Evolutionary conservation across 2,329 filamentous ascomycete genomes (phyloP).

Genomic region (Aspergillus aculeatinus): DNA sequence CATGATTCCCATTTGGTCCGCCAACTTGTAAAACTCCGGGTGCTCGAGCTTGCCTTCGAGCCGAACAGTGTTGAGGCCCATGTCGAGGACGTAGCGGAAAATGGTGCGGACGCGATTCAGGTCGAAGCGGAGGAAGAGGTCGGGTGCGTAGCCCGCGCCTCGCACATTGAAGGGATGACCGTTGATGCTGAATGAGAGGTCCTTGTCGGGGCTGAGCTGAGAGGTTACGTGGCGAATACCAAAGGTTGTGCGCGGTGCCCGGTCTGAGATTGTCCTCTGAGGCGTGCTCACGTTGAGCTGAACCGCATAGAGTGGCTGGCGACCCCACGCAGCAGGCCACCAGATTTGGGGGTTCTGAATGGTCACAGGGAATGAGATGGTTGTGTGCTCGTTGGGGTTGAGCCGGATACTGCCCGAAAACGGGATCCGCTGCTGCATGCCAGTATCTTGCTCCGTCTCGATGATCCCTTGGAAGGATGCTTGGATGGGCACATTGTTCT

Average conservation of each 20-base stretch:
- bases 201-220: constrained; percentile 52
- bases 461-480: constrained; percentile 27
- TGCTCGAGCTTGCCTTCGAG: constrained; percentile 67
- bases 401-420: constrained; percentile 41
- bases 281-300: constrained; percentile 29
- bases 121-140: constrained; percentile 63
- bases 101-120: constrained; percentile 49
- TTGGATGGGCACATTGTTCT: constrained; percentile 21
- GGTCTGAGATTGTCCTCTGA: constrained; percentile 33
- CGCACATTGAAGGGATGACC: constrained; percentile 59
- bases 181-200: constrained; percentile 59
- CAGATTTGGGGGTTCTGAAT: constrained; percentile 54
- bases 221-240: constrained; percentile 58
- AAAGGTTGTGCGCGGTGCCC: constrained; percentile 41
- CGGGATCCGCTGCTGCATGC: constrained; percentile 10
- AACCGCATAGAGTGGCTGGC: constrained; percentile 53
- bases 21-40: constrained; percentile 58
- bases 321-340: constrained; percentile 63
- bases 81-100: constrained; percentile 56
- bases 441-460: constrained; percentile 9
- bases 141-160: constrained; percentile 60
- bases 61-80: constrained; percentile 63
- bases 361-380: constrained; percentile 39
- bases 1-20: constrained; percentile 62
- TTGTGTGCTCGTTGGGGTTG: constrained; percentile 37